Evolutionary conservation across 805 yeast species (phyloP).

Genomic region (Kregervanrija pseudodelftensis): DNA sequence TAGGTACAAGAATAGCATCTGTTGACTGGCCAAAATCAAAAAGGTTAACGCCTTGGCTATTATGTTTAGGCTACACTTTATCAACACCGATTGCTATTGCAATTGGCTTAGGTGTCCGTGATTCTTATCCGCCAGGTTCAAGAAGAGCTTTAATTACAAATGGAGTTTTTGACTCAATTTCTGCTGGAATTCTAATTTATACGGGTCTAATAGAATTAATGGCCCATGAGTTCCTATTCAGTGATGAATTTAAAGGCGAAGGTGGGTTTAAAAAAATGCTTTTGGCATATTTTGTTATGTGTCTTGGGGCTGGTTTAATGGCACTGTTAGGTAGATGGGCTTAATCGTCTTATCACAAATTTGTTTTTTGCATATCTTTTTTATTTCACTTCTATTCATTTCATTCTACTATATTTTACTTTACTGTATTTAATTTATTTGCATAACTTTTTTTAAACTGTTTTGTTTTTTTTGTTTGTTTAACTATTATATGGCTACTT

Average conservation of each 20-base stretch:
- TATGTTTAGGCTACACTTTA: slow-evolving; percentile 43
- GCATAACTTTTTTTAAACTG: not conserved
- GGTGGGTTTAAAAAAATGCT: slow-evolving; percentile 45
- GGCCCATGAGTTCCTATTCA: slow-evolving; percentile 67
- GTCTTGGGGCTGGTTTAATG: slow-evolving; percentile 69
- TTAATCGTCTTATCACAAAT: slow-evolving; percentile 16
- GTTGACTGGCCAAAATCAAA: slow-evolving; percentile 37
- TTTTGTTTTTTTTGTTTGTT: too few species aligned
- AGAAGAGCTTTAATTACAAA: slow-evolving; percentile 54
- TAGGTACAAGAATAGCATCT: slow-evolving; percentile 69
- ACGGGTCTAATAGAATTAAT: slow-evolving; percentile 72
- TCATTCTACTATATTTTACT: not conserved
- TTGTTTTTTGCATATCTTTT: not conserved
- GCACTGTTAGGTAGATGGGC: slow-evolving; percentile 75
- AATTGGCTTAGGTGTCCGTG: slow-evolving; percentile 70
- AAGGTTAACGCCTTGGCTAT: slow-evolving; percentile 50
- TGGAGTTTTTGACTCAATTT: slow-evolving; percentile 69
- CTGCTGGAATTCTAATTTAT: slow-evolving; percentile 72
- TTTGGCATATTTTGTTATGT: slow-evolving; percentile 45
- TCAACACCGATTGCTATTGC: slow-evolving; percentile 73
- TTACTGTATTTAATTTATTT: not conserved
- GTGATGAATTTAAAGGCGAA: slow-evolving; percentile 59
- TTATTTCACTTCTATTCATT: not conserved
- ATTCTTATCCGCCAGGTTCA: slow-evolving; percentile 51
- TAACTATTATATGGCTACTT: too few species aligned